Percentiles rank a stretch among this genome's conserved stretches.
Conservation (phyloP, 768 basidiomycete species). For the Chalciporus pseudorubinellus region DNA sequence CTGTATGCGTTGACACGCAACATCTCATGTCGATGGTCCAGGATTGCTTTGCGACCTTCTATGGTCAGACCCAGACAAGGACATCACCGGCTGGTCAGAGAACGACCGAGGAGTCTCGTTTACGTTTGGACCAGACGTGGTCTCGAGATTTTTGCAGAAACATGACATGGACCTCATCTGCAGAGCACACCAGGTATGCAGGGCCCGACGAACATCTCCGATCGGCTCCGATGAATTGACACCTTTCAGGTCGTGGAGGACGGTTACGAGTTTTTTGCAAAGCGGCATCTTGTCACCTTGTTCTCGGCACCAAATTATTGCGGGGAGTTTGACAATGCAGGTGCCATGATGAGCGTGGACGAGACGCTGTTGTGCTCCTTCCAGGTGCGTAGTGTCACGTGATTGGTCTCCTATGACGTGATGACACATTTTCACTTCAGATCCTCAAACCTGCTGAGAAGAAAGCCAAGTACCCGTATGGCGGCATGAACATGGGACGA, state of each 20-base stretch:
- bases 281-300: conserved; percentile 92
- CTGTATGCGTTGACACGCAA: background rate
- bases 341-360: conserved; percentile 99
- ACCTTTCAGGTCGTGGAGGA: conserved; percentile 86
- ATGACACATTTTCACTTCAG: conserved; percentile 39
- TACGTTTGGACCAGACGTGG: conserved; percentile 98
- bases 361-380: conserved; percentile 97
- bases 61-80: conserved; percentile 99
- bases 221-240: conserved; percentile 1
- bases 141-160: conserved; percentile 97
- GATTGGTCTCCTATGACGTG: background rate
- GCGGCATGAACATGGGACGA: conserved; percentile 81
- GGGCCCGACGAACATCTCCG: conserved; percentile 1
- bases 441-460: conserved; percentile 99
- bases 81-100: conserved; percentile 99
- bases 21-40: conserved; percentile 29
- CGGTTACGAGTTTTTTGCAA: conserved; percentile 98
- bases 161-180: conserved; percentile 99
- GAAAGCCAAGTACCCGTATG: conserved; percentile 91
- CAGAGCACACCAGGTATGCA: conserved; percentile 89
- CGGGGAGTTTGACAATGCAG: conserved; percentile 98
- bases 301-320: conserved; percentile 97
- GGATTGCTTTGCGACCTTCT: conserved; percentile 93
- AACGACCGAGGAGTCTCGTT: conserved; percentile 99
- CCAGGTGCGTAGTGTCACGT: conserved; percentile 61